Evolutionary conservation across 2,329 filamentous ascomycete genomes (phyloP).

Genomic region (Fonsecaea nubica): DNA sequence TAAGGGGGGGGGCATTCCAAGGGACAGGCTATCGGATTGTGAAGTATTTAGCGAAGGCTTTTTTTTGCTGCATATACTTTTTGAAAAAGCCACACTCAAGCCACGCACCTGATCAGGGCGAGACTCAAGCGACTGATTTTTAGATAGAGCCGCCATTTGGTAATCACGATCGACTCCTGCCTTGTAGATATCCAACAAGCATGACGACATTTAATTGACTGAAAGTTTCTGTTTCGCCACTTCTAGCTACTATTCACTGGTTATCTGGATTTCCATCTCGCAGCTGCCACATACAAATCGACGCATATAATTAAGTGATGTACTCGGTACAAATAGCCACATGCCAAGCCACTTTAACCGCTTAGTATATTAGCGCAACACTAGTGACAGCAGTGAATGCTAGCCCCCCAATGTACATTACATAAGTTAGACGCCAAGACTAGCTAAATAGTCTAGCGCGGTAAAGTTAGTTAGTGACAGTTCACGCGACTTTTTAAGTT

Average conservation of each 20-base stretch:
- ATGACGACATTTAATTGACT: background rate
- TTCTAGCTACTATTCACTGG: background rate
- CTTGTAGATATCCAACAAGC: background rate
- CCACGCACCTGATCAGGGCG: background rate
- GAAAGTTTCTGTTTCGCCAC: background rate
- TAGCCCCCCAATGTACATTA: too few relatives aligned
- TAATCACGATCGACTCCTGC: background rate
- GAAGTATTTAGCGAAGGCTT: constrained; percentile 27
- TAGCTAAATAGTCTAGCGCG: background rate
- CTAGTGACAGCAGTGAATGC: too few relatives aligned
- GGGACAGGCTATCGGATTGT: constrained; percentile 3
- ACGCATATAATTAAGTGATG: too few relatives aligned
- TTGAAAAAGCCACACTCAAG: constrained; percentile 23
- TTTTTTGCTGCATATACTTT: constrained; percentile 29
- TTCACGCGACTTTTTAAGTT: constrained; percentile 24
- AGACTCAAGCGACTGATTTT: background rate
- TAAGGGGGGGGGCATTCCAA: background rate
- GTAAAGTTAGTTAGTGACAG: background rate
- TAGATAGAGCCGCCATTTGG: background rate
- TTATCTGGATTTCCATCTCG: too few relatives aligned
- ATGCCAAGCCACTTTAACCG: too few relatives aligned
- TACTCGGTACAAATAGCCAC: too few relatives aligned
- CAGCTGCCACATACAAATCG: too few relatives aligned
- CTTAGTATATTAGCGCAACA: too few relatives aligned
- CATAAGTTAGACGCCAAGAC: background rate